Percentiles rank a stretch among this genome's conserved stretches.
phyloP scores from a whole-genome alignment of 2,329 filamentous ascomycete species.

The Rutstroemia sp. region DNA sequence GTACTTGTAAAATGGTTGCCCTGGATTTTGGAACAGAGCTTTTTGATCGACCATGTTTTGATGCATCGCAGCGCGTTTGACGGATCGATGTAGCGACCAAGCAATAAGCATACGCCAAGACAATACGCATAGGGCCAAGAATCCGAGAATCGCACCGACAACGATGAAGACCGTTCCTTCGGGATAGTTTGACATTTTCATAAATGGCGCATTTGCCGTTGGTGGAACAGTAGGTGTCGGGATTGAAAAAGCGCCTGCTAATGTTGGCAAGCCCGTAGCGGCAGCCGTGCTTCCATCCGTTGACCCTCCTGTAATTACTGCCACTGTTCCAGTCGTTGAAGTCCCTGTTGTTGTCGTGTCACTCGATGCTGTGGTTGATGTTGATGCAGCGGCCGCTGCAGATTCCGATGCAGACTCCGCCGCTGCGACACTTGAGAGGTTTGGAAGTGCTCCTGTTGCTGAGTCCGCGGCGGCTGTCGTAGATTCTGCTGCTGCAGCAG shows the following conservation, averaged over 20 bases:
- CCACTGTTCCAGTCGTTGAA: constrained; percentile 13
- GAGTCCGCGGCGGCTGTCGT: constrained; percentile 10
- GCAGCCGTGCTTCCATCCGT: constrained; percentile 1
- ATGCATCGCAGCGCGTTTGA: constrained; percentile 74
- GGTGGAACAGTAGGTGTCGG: constrained; percentile 73
- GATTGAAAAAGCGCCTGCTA: constrained; percentile 52
- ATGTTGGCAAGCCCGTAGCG: constrained; percentile 38
- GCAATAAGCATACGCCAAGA: constrained; percentile 83
- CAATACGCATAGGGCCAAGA: constrained; percentile 73
- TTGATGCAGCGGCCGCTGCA: constrained; percentile 14
- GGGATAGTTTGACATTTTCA: constrained; percentile 77
- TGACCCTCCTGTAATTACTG: constrained; percentile 4
- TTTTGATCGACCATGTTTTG: constrained; percentile 66
- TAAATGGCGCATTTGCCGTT: constrained; percentile 78
- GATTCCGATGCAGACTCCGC: constrained; percentile 14
- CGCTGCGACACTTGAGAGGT: constrained; percentile 17
- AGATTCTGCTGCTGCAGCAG: constrained; percentile 2
- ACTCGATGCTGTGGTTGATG: constrained; percentile 7
- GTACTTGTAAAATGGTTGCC: constrained; percentile 53
- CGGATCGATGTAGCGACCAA: constrained; percentile 85
- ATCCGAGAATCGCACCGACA: constrained; percentile 80
- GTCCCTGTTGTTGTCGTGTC: neutral
- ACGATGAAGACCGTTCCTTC: constrained; percentile 96
- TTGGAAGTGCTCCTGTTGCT: constrained; percentile 12
- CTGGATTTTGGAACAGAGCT: constrained; percentile 46